Base-by-base conservation (phyloP, 306 rosid species). In the Nissolia schottii region DNA sequence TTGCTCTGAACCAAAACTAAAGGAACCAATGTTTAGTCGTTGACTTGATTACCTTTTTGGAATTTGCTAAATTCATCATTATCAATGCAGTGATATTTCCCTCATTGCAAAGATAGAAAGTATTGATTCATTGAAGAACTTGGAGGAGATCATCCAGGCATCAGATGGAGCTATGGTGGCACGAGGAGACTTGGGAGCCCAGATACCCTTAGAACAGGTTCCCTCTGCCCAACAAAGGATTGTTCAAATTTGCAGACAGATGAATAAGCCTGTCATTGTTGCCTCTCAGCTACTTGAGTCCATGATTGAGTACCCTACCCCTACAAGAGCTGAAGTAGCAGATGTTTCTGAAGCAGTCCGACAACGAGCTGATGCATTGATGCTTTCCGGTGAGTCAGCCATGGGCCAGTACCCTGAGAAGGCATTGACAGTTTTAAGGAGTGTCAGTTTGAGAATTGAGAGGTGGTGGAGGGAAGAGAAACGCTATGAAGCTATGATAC, bases 111-210 rank as follows among this genome's bases (percentile, higher is more conserved):
- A 95, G 87, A 95, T 95, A 77, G 99, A 95, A 84, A 95, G 99
- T 57, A 77, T 91, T 54, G 99, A 95, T 83, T 94, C 99, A 11
- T 83, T 94, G 79, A 94, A 85, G 86, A 94, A 94, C 85, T 81
- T 95, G 88, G 96, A 95, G 77, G 99, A 89, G 80, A 95, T 95
- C 71, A 86, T 95, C 72, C 87, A 1, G 74, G 92, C 96, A 19
- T 88, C 99, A 18, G 99, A 95, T 46, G 99, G 97, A 70, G 99
- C 99, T 20, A 95, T 95, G 99, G 99, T 95, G 80, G 99, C 99
- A 68, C 87, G 99, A 76, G 99, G 97, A 72, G 99, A 95, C 79
- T 83, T 95, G 48, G 99, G 99, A 54, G 99, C 99, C 64, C 99
- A 95, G 83, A 91, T 95, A 77, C 99, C 99, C 27, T 74, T 95